Evolutionary conservation across 139 green algal genomes (phyloP), one percentile per base, ranked within the genome.

Genomic region (Cymbomonas tetramitiformis): DNA sequence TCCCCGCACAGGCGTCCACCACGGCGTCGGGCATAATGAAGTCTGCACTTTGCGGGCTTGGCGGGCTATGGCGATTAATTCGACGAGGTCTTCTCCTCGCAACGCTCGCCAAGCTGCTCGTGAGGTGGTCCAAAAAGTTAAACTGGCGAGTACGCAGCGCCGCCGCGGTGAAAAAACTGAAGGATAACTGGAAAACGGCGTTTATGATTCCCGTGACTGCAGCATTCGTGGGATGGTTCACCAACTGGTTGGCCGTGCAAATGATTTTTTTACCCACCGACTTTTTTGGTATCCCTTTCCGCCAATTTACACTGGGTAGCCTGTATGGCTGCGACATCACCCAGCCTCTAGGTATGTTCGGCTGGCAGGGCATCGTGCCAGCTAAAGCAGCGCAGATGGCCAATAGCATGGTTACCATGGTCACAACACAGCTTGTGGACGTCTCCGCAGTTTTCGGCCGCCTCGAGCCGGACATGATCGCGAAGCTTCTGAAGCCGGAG

Each of bases 311-410:
- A 7, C 39, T 43, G 36, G 61, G 61, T 8, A 19, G 9, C 19
- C 19, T 68, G 50, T 68, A 56, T 29, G 61, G 61, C 4, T 62
- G 36, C 25, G 38, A 41, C 24, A 41, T 62, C 10, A n/a, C 57
- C 2, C 26, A 56, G 6, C 61, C 61, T 1, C 61, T 62, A 1
- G 60, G 60, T 3, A 12, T 49, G n/a, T 25, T 68, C 15, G 61
- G 61, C 7, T 68, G 61, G 61, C 61, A 68, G 28, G 61, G 61
- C 28, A 68, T 68, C 50, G 64, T 71, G n/a, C 64, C 64, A 15
- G 64, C 64, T 23, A 71, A 71, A 31, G 64, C 64, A 8, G 56
- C 56, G 29, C 19, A 56, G 6, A 71, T 71, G 64, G 12, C 38
- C 1, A 53, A 36, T 36, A 48, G 28, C 25, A 71, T 71, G 64